Percentiles rank a stretch among this genome's conserved stretches.
These are phyloP conservation scores for Urochloa ruziziensis DNA, from an alignment of 176 grass and related monocot genomes.

Conservation along the genomic window DNA sequence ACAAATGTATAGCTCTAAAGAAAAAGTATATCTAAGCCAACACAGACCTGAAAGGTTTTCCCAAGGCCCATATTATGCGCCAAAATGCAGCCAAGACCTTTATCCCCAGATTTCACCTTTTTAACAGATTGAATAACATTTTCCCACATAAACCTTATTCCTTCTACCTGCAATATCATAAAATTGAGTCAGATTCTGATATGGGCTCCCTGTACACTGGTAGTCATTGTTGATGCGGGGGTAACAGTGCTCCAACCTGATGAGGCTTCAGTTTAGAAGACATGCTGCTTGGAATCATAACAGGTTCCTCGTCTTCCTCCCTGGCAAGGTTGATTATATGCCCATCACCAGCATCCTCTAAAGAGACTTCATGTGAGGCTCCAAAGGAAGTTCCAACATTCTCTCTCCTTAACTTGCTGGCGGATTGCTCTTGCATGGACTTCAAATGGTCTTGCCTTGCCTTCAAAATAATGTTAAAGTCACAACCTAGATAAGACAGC, in stretches of 20 bases:
- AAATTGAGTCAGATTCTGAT: slow-evolving; percentile 17
- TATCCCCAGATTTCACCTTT: slow-evolving; percentile 88
- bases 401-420: slow-evolving; percentile 53
- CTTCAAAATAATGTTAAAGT: slow-evolving; percentile 47
- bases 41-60: slow-evolving; percentile 93
- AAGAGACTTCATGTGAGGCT: slow-evolving; percentile 36
- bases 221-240: background rate
- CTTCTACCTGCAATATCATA: slow-evolving; percentile 58
- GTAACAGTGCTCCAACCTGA: slow-evolving; percentile 65
- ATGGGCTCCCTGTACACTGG: background rate
- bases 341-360: slow-evolving; percentile 63
- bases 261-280: slow-evolving; percentile 91
- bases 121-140: slow-evolving; percentile 93
- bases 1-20: slow-evolving; percentile 5
- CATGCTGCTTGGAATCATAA: slow-evolving; percentile 88
- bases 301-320: slow-evolving; percentile 80
- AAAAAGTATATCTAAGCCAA: slow-evolving; percentile 3
- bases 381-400: slow-evolving; percentile 36
- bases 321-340: slow-evolving; percentile 87
- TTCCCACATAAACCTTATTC: slow-evolving; percentile 99
- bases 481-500: slow-evolving; percentile 13
- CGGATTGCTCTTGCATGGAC: slow-evolving; percentile 88
- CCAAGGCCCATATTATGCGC: slow-evolving; percentile 98
- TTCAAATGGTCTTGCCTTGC: slow-evolving; percentile 98
- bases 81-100: slow-evolving; percentile 98